These are phyloP conservation scores for Fusarium sp. DNA, from an alignment of 2,329 filamentous ascomycete genomes.

Conservation along the genomic window DNA sequence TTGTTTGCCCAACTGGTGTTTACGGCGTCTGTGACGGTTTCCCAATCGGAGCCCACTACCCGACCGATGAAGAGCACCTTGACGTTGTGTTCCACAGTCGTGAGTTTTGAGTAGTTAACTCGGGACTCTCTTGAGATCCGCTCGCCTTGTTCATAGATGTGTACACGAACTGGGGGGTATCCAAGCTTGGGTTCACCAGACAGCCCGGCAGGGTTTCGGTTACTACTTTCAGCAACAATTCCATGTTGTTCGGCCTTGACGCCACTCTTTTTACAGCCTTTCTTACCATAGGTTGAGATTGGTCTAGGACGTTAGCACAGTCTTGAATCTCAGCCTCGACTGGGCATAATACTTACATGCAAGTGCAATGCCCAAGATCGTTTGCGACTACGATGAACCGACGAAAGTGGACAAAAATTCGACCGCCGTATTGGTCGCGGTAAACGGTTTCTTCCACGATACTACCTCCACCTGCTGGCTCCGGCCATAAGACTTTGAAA, in stretches of 20 bases:
- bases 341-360: conserved; percentile 61
- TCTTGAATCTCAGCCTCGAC: background rate
- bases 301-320: conserved; percentile 56
- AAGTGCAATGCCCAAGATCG: conserved; percentile 66
- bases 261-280: conserved; percentile 66
- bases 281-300: conserved; percentile 67
- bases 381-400: conserved; percentile 68
- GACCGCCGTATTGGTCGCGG: conserved; percentile 53
- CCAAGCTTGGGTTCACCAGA: conserved; percentile 62
- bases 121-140: conserved; percentile 64
- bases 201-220: conserved; percentile 51
- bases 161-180: conserved; percentile 61
- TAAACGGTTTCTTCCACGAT: conserved; percentile 54
- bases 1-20: conserved; percentile 65
- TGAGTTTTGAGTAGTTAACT: conserved; percentile 69
- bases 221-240: conserved; percentile 60
- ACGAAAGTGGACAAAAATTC: conserved; percentile 64
- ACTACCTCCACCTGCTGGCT: conserved; percentile 60
- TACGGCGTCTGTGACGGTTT: conserved; percentile 60
- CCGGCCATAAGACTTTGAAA: conserved; percentile 69
- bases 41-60: conserved; percentile 57
- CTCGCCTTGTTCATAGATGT: conserved; percentile 60
- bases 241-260: conserved; percentile 67
- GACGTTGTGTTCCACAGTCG: conserved; percentile 70
- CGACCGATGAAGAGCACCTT: conserved; percentile 69